phyloP scores from a whole-genome alignment of 768 basidiomycete species.

The Naganishia randhawae region DNA sequence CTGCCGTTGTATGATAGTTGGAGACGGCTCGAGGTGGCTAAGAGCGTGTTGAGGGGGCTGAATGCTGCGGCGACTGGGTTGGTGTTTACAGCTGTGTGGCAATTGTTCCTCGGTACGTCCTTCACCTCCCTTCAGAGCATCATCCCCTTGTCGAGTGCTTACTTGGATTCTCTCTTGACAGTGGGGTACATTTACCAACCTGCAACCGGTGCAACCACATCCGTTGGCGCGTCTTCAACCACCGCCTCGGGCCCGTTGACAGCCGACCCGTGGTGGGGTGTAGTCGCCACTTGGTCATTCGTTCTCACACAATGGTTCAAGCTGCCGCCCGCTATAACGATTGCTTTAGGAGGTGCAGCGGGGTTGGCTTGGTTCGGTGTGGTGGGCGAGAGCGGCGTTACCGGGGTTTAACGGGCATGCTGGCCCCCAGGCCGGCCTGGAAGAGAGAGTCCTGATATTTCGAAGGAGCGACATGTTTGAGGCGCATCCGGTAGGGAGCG shows the following conservation, averaged over 20 bases:
- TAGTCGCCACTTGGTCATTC: slow-evolving; percentile 53
- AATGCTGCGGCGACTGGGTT: slow-evolving; percentile 48
- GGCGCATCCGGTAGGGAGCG: too few species aligned
- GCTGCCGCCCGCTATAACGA: slow-evolving; percentile 52
- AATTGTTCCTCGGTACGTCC: slow-evolving; percentile 35
- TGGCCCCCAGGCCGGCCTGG: too few species aligned
- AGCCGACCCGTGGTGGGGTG: slow-evolving; percentile 57
- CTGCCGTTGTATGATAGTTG: slow-evolving; percentile 41
- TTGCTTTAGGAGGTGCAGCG: slow-evolving; percentile 52
- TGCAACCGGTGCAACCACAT: slow-evolving; percentile 12
- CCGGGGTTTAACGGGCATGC: too few species aligned
- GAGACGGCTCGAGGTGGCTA: slow-evolving; percentile 32
- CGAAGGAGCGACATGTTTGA: too few species aligned
- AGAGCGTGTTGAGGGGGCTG: slow-evolving; percentile 40
- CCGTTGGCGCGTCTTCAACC: slow-evolving; percentile 26
- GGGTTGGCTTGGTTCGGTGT: slow-evolving; percentile 56
- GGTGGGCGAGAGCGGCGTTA: too few species aligned
- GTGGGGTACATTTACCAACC: slow-evolving; percentile 33
- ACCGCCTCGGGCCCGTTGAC: slow-evolving; percentile 38
- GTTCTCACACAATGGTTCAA: slow-evolving; percentile 53
- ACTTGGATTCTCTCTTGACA: slow-evolving; percentile 5
- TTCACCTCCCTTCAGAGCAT: background rate
- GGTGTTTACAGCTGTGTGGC: slow-evolving; percentile 41
- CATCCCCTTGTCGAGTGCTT: background rate
- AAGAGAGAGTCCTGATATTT: too few species aligned